phyloP scores from a whole-genome alignment of 1,284 basidiomycete genomes.

The Irpex lacteus region DNA sequence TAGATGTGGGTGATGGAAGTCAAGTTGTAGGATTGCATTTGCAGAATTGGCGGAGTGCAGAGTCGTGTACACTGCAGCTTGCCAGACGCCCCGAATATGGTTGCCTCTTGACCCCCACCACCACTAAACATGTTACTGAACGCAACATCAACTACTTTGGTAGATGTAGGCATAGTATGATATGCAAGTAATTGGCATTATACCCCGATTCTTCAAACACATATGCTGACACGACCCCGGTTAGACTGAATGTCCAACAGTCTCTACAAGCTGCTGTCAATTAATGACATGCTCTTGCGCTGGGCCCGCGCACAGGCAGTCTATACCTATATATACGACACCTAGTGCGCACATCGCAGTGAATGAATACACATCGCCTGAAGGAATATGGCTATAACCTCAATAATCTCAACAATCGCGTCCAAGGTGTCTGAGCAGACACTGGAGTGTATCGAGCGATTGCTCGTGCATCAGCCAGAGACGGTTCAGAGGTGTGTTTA shows the following conservation, averaged over 20 bases:
- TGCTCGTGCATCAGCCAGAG: conserved; percentile 33
- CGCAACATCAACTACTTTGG: no score
- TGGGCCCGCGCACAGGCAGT: not conserved
- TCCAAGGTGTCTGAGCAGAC: conserved; percentile 11
- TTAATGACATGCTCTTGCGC: not conserved
- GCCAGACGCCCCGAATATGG: not conserved
- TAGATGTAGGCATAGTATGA: no score
- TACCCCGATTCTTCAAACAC: no score
- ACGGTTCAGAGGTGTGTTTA: conserved; percentile 39
- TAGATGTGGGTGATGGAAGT: not conserved
- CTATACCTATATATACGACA: not conserved
- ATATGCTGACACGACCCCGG: not conserved
- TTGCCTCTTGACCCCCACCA: not conserved
- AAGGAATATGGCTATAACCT: conserved; percentile 4
- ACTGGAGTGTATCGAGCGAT: conserved; percentile 25
- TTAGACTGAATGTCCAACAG: not conserved
- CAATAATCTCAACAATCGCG: not conserved
- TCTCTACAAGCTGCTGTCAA: not conserved
- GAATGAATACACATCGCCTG: not conserved
- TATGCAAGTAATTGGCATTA: no score
- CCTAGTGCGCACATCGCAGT: not conserved
- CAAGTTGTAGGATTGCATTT: not conserved
- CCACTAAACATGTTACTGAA: no score
- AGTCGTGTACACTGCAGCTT: no score
- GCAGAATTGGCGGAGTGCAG: not conserved